Base-by-base conservation (phyloP, 306 rosid species). In the Trifolium fragiferum region DNA sequence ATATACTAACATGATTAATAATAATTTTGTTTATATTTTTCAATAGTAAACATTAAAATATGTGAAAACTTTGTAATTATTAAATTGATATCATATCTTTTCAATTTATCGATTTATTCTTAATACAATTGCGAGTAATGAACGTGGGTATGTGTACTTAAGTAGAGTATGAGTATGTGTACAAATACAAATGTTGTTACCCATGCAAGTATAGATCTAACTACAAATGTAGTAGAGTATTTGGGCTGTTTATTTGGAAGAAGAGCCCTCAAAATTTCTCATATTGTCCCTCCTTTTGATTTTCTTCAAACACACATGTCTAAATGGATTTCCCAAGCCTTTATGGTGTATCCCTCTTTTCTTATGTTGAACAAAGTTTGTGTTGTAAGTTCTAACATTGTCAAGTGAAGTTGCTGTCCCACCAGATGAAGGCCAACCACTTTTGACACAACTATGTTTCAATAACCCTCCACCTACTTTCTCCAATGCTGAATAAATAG, bases 361-460 rank as follows among this genome's bases (percentile, higher is more conserved):
- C 18, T 83, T 85, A 66, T 84, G 87, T 3, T 67, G n/a, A 32
- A 83, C 66, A 72, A 88, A 54, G 2, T 81, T 83, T 3, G 72
- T 76, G 12, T 82, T 81, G n/a, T 85, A 86, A 50, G 82, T 81
- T 54, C 73, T 65, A 10, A 87, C 91, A 76, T 81, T 81, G 1
- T 77, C 84, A 10, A 33, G 54, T 4, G 82, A 53, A 55, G 93
- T 75, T 12, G 64, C 82, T 0, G 13, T 60, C 16, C 90, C 87
- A 6, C 83, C 83, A 10, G 69, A 70, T 0, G 90, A 78, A 14
- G 93, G 90, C 88, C 90, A 89, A 7, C 91, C 91, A 37, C 71
- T 81, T 74, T 89, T 86, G 0, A 76, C 14, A 82, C 86, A 27
- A 84, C 86, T 2, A 86, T 64, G 55, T 67, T 67, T 74, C 68